A percentile compares a stretch with the other conserved stretches of the same genome.
Evolutionary conservation across 257 asterid species (phyloP).

Genomic region (Nicotiana undulata): DNA sequence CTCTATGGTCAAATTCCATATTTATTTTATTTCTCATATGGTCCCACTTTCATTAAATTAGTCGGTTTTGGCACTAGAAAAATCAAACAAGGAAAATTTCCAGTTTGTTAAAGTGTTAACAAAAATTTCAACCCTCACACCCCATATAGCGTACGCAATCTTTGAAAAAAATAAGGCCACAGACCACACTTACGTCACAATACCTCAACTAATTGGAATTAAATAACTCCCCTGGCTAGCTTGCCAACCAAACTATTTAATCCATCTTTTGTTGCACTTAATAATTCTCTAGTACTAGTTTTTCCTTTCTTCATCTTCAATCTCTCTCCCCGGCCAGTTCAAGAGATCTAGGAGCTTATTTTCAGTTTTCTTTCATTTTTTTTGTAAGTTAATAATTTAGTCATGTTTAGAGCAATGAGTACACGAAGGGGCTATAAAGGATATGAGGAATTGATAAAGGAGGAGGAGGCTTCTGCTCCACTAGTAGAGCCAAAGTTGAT

Average conservation of each 20-base stretch:
- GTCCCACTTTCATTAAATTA: background rate
- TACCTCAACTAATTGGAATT: background rate
- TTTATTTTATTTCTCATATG: background rate
- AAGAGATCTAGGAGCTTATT: background rate
- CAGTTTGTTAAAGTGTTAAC: background rate
- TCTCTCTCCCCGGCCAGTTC: background rate
- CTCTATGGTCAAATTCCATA: background rate
- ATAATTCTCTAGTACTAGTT: background rate
- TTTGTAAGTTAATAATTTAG: background rate
- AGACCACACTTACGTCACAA: background rate
- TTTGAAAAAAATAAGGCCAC: background rate
- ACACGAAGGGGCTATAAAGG: conserved; percentile 10
- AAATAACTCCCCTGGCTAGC: background rate
- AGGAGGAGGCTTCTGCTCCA: background rate
- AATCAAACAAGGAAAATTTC: background rate
- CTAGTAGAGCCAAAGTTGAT: conserved; percentile 8
- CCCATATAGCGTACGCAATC: background rate
- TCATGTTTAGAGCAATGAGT: conserved; percentile 16
- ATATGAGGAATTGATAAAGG: conserved; percentile 9
- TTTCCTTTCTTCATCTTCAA: background rate
- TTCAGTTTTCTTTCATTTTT: no score
- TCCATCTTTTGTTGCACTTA: background rate
- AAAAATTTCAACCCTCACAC: background rate
- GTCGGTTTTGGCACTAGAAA: background rate
- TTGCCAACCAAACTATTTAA: background rate